phyloP scores from a whole-genome alignment of 31 red algal species.

The Porphyra umbilicalis region DNA sequence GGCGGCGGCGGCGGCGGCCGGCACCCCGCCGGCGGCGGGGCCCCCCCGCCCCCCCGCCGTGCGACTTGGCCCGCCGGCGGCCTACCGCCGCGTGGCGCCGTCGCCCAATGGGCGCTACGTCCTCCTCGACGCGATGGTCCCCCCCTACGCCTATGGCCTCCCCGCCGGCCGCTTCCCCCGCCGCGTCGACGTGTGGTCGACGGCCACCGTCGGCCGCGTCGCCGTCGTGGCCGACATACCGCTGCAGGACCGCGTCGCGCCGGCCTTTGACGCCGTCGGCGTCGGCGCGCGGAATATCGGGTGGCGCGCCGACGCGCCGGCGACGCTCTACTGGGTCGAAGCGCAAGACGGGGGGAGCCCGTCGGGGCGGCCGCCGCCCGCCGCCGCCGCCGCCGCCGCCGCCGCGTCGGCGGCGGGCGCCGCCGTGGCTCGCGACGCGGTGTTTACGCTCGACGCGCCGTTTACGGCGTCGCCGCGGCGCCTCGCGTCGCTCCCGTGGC shows the following conservation, averaged over 20 bases:
- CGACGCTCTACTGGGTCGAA: constrained; percentile 83
- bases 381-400: constrained; percentile 18
- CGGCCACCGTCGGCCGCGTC: constrained; percentile 17
- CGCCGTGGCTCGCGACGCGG: constrained; percentile 55
- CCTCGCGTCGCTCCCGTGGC: constrained; percentile 37
- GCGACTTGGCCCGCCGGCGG: constrained; percentile 27
- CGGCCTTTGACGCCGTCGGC: constrained; percentile 69
- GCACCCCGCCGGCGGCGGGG: background rate
- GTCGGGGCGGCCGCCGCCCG: background rate
- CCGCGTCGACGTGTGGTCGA: constrained; percentile 60
- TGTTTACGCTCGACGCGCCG: constrained; percentile 65
- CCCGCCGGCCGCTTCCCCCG: constrained; percentile 86
- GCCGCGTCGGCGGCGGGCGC: too few species aligned
- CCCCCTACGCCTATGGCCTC: constrained; percentile 60
- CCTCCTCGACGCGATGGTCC: constrained; percentile 63
- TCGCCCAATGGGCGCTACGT: constrained; percentile 77
- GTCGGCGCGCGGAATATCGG: constrained; percentile 69
- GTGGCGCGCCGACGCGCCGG: constrained; percentile 69
- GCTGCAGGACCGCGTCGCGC: constrained; percentile 68
- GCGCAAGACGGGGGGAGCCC: constrained; percentile 91
- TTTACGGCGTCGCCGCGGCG: constrained; percentile 49
- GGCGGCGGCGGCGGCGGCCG: background rate
- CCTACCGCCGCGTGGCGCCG: constrained; percentile 58
- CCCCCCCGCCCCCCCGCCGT: too few species aligned
- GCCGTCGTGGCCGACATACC: constrained; percentile 69